Conservation (phyloP, 2,329 filamentous ascomycete genomes). For the Aspergillus fructus region DNA sequence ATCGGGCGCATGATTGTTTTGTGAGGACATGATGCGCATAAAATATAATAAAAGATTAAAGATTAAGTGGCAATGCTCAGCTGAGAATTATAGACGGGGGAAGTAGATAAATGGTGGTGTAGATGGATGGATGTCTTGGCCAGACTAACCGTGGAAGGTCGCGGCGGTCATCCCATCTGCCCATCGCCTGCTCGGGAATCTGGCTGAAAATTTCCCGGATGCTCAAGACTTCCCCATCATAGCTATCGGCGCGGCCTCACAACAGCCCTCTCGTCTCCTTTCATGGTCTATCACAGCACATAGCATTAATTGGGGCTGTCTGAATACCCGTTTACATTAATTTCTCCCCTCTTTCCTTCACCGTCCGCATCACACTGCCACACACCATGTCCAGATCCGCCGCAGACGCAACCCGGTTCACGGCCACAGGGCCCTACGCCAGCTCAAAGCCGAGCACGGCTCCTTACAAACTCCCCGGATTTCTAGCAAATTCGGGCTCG, state of each 20-base stretch:
- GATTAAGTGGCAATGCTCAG: neutral
- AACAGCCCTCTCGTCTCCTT: neutral
- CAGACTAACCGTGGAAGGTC: neutral
- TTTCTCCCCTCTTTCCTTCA: neutral
- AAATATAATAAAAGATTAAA: neutral
- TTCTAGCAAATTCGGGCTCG: slow-evolving; percentile 19
- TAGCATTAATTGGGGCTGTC: neutral
- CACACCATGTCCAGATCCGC: slow-evolving; percentile 47
- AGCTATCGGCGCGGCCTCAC: slow-evolving; percentile 5
- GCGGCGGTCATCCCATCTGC: slow-evolving; percentile 1
- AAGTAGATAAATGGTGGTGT: neutral
- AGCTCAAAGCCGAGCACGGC: slow-evolving; percentile 39
- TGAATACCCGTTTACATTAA: neutral
- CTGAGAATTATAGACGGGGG: neutral
- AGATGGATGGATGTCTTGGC: slow-evolving; percentile 1
- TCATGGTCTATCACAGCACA: neutral
- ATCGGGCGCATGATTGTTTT: slow-evolving; percentile 32
- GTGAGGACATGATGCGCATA: slow-evolving; percentile 14
- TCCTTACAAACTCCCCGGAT: slow-evolving; percentile 34
- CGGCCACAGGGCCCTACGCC: slow-evolving; percentile 51
- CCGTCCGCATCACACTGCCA: neutral
- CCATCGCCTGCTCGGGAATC: neutral
- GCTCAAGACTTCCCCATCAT: neutral
- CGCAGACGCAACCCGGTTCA: slow-evolving; percentile 52
- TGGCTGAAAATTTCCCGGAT: slow-evolving; percentile 21